Percentiles rank a stretch among this genome's conserved stretches.
These are phyloP conservation scores for Akanthomyces dipterigenus DNA, from an alignment of 2,329 filamentous ascomycete species.

Conservation along the genomic window DNA sequence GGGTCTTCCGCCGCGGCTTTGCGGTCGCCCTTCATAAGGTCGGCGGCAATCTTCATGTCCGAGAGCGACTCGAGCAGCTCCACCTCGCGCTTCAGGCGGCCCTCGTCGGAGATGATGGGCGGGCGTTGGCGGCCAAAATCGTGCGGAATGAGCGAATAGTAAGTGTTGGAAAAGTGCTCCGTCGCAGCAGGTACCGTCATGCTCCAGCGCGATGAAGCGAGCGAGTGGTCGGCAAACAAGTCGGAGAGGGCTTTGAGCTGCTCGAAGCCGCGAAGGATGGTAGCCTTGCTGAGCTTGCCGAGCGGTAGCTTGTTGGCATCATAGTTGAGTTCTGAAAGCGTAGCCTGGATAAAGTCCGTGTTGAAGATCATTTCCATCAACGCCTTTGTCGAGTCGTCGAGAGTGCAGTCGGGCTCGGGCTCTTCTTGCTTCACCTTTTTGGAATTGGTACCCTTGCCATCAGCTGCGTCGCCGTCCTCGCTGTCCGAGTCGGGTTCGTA, in stretches of 20 bases:
- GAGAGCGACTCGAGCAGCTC: slow-evolving; percentile 73
- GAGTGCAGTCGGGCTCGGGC: slow-evolving; percentile 44
- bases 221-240: slow-evolving; percentile 48
- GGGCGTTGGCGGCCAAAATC: slow-evolving; percentile 68
- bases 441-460: slow-evolving; percentile 22
- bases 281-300: slow-evolving; percentile 75
- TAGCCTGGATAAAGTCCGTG: slow-evolving; percentile 58
- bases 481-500: slow-evolving; percentile 65
- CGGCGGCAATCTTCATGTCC: slow-evolving; percentile 76
- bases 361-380: slow-evolving; percentile 84
- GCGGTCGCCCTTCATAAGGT: slow-evolving; percentile 64
- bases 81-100: slow-evolving; percentile 65
- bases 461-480: slow-evolving; percentile 35
- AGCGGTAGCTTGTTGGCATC: slow-evolving; percentile 71
- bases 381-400: slow-evolving; percentile 54
- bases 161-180: slow-evolving; percentile 65
- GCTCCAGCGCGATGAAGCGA: slow-evolving; percentile 39
- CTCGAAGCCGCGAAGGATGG: slow-evolving; percentile 68
- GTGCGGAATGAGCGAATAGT: slow-evolving; percentile 79
- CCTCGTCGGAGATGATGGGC: slow-evolving; percentile 53
- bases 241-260: slow-evolving; percentile 68
- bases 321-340: slow-evolving; percentile 63
- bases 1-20: slow-evolving; percentile 35
- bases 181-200: slow-evolving; percentile 34
- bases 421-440: slow-evolving; percentile 29